A percentile compares a stretch with the other conserved stretches of the same genome.
Conservation (phyloP, 805 yeast genomes). For the Maudiozyma bulderi region DNA sequence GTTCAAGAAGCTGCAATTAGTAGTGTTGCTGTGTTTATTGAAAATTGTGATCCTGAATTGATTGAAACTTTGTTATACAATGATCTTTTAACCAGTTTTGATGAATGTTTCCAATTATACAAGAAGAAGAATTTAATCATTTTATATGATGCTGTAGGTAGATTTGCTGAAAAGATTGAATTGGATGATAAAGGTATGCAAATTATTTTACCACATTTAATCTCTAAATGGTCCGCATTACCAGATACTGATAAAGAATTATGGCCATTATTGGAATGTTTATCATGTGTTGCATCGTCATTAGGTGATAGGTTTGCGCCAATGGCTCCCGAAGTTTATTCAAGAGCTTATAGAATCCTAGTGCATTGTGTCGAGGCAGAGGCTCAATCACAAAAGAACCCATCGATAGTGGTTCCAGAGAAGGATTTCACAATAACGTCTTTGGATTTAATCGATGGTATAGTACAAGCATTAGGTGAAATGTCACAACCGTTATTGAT, state of each 20-base stretch:
- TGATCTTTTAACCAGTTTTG: conserved; percentile 60
- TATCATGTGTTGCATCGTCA: conserved; percentile 84
- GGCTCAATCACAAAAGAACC: conserved; percentile 53
- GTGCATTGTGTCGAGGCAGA: conserved; percentile 58
- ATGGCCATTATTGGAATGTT: conserved; percentile 89
- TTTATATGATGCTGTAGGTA: conserved; percentile 83
- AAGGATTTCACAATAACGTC: conserved; percentile 86
- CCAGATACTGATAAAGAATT: conserved; percentile 73
- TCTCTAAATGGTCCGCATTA: conserved; percentile 68
- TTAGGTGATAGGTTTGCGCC: conserved; percentile 80
- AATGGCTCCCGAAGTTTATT: conserved; percentile 78
- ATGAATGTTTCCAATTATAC: conserved; percentile 64
- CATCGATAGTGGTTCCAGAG: conserved; percentile 67
- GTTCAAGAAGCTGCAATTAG: conserved; percentile 95
- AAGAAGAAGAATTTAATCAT: conserved; percentile 74
- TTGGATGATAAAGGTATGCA: conserved; percentile 50
- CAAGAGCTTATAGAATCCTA: conserved; percentile 64
- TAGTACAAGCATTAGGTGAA: conserved; percentile 76
- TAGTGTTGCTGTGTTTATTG: conserved; percentile 76
- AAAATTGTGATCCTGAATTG: conserved; percentile 54
- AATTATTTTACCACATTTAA: conserved; percentile 67
- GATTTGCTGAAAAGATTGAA: conserved; percentile 68
- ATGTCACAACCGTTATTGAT: conserved; percentile 41
- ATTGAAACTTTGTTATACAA: conserved; percentile 51
- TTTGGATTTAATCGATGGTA: conserved; percentile 82